These are phyloP conservation scores for Cucurbita argyrosperma DNA, from an alignment of 306 rosid species.

Conservation along the genomic window DNA sequence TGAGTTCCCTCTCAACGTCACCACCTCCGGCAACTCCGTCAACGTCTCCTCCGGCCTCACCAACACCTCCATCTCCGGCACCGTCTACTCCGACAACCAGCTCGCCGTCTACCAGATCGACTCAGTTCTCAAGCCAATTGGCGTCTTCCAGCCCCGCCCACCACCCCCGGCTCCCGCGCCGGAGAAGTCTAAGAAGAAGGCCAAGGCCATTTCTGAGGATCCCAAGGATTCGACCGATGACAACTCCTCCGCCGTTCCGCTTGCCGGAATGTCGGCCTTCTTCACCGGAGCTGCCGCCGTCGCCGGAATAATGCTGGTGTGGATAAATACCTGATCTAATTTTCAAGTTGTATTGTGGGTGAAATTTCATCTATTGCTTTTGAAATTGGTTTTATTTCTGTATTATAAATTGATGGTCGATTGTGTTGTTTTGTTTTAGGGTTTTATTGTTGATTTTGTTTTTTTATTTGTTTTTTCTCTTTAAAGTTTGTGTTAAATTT, in stretches of 20 bases:
- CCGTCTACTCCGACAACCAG: slow-evolving; percentile 45
- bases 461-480: background rate
- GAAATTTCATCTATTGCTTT: background rate
- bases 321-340: background rate
- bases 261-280: background rate
- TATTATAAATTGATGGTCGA: background rate
- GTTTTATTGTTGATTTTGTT: background rate
- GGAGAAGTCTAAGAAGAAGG: slow-evolving; percentile 15
- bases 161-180: slow-evolving; percentile 38
- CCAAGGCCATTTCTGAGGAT: background rate
- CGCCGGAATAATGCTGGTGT: background rate
- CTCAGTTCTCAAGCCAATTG: slow-evolving; percentile 45
- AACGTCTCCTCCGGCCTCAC: slow-evolving; percentile 50
- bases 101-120: slow-evolving; percentile 57
- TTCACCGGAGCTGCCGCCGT: background rate
- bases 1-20: slow-evolving; percentile 41
- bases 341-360: background rate
- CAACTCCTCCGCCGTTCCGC: slow-evolving; percentile 18
- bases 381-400: background rate
- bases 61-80: slow-evolving; percentile 44
- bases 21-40: slow-evolving; percentile 47
- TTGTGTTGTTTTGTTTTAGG: background rate
- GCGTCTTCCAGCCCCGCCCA: slow-evolving; percentile 29
- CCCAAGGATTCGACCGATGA: background rate
- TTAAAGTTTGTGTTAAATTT: background rate